Percentiles rank a stretch among this genome's conserved stretches.
Evolutionary conservation across 768 basidiomycete species (phyloP).

Genomic region (Phaeotremella skinneri): DNA sequence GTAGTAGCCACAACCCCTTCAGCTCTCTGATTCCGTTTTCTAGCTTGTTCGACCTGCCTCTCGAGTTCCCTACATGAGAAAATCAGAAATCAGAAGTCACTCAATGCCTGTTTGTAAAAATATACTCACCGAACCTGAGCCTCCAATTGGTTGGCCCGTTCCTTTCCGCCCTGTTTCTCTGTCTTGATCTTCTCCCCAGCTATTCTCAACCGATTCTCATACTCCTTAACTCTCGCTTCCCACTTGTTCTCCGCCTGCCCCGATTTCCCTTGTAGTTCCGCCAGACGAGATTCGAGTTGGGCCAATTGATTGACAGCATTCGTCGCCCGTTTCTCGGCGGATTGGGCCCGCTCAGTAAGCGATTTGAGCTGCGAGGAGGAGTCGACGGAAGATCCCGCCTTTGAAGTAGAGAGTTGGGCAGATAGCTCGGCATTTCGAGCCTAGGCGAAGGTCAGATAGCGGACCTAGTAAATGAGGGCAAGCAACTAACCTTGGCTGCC

Average conservation of each 20-base stretch:
- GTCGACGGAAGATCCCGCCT: constrained; percentile 58
- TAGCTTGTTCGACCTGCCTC: constrained; percentile 73
- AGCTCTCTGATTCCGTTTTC: constrained; percentile 59
- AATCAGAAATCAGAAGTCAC: constrained; percentile 9
- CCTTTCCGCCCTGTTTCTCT: constrained; percentile 90
- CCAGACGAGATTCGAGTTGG: constrained; percentile 79
- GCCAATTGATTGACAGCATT: constrained; percentile 80
- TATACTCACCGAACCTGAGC: constrained; percentile 45
- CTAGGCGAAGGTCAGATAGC: constrained; percentile 54
- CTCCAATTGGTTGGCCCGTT: constrained; percentile 55
- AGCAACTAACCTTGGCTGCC: constrained; percentile 65
- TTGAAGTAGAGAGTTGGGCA: constrained; percentile 64
- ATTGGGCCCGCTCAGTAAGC: constrained; percentile 68
- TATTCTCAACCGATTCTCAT: constrained; percentile 72
- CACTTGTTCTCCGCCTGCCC: constrained; percentile 76
- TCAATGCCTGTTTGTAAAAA: constrained; percentile 10
- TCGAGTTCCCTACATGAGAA: constrained; percentile 62
- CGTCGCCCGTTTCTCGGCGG: constrained; percentile 82
- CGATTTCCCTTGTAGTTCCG: constrained; percentile 69
- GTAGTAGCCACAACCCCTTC: constrained; percentile 45
- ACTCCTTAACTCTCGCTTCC: constrained; percentile 93
- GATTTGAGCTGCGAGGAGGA: constrained; percentile 71
- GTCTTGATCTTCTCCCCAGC: constrained; percentile 91
- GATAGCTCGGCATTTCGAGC: constrained; percentile 70
- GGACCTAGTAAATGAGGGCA: background rate